Conservation (phyloP, 2,329 filamentous ascomycete genomes). For the Rachicladosporium sp. region DNA sequence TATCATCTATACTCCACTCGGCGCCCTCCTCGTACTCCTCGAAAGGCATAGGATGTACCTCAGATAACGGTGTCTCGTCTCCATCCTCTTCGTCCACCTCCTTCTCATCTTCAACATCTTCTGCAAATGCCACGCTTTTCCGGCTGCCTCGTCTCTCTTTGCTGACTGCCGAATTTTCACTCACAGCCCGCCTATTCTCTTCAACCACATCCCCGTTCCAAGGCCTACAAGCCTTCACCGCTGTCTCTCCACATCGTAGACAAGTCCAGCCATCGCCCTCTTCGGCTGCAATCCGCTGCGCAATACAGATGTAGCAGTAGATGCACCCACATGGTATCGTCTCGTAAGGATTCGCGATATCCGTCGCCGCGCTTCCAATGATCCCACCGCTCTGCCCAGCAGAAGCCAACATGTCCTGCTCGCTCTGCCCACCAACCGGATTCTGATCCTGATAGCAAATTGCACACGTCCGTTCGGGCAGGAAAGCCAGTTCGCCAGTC, state of each 20-base stretch:
- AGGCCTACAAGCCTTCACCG: slow-evolving; percentile 70
- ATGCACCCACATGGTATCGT: slow-evolving; percentile 78
- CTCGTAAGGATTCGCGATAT: slow-evolving; percentile 94
- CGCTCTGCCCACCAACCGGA: slow-evolving; percentile 47
- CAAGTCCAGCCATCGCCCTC: slow-evolving; percentile 93
- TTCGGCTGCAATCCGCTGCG: slow-evolving; percentile 76
- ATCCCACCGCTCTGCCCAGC: slow-evolving; percentile 49
- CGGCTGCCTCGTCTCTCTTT: slow-evolving; percentile 38
- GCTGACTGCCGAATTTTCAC: no score
- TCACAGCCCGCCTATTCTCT: no score
- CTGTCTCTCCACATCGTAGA: slow-evolving; percentile 67
- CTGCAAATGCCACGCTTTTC: slow-evolving; percentile 21
- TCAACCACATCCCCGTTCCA: slow-evolving; percentile 72
- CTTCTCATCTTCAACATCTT: slow-evolving; percentile 19
- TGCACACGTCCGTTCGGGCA: slow-evolving; percentile 87
- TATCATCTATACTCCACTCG: no score
- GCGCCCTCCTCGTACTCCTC: slow-evolving; percentile 1
- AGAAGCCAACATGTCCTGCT: slow-evolving; percentile 58
- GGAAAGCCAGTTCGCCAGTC: slow-evolving; percentile 60
- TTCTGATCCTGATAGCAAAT: slow-evolving; percentile 97
- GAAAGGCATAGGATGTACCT: slow-evolving; percentile 5
- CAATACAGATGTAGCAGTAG: slow-evolving; percentile 95
- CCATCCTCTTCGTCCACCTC: slow-evolving; percentile 2
- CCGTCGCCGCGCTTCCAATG: slow-evolving; percentile 76
- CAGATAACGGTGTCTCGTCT: slow-evolving; percentile 2